Base-by-base conservation (phyloP, 352 stramenopile species). In the Salisapilia sapeloensis region DNA sequence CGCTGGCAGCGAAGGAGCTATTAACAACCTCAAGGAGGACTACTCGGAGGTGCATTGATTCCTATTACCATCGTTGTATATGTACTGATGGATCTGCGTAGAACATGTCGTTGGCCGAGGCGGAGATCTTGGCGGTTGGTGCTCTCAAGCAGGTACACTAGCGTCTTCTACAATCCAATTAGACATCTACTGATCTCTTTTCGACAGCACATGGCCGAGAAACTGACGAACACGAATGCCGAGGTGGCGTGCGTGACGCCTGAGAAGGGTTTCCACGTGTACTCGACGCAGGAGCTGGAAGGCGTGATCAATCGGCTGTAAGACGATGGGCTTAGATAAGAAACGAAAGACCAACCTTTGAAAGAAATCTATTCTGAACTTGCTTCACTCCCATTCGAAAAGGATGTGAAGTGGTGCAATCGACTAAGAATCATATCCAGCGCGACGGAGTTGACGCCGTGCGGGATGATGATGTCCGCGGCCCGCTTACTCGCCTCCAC, bases 141-240 rank as follows among this genome's bases (percentile, higher is more conserved):
- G 93, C 93, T 9, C 64, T 99, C 23, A 98, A 99, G 65, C 92
- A 97, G 48, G 49, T 72, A 34, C 12, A 33, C 53, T 35, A 3
- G 17, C 25, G 25, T 24, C 24, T n/a, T n/a, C n/a, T 34, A 1
- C 8, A 12, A 25, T 22, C 7, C 23, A 15, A 12, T 13, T 9
- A 24, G 6, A 33, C 6, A 33, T 2, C 16, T 6, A 13, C 2
- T 14, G 15, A 19, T 12, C 24, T 40, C 12, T 30, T 17, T 50
- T 13, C 21, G 2, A 13, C n/a, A 92, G 71, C 93, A 98, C 48
- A 99, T 99, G 95, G 95, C 99, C 65, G 96, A 99, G 56, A 97
- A 97, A 56, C 95, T 99, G 38, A 96, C 76, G 7, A 92, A 55
- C 42, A 92, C 96, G 24, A 99, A 99, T 69, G 92, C 99, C 18